Evolutionary conservation across 768 basidiomycete genomes (phyloP).

Genomic region (Phanerodontia chrysosporium): DNA sequence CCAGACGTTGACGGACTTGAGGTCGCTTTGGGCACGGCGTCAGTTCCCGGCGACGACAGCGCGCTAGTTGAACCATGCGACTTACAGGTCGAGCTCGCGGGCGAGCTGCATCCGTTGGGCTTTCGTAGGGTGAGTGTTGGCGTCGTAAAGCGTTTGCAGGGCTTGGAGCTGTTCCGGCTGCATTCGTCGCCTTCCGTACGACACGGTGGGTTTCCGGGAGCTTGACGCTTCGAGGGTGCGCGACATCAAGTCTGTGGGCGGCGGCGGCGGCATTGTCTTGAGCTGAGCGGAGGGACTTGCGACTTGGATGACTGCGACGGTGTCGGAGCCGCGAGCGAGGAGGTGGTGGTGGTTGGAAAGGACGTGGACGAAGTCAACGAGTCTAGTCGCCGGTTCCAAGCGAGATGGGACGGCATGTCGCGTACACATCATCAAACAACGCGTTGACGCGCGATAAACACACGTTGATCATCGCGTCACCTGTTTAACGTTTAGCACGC

Average conservation of each 20-base stretch:
- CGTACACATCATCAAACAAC: constrained; percentile 16
- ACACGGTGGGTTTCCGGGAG: background rate
- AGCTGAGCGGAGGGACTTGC: background rate
- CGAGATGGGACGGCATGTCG: constrained; percentile 1
- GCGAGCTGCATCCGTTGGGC: constrained; percentile 39
- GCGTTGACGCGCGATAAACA: constrained; percentile 4
- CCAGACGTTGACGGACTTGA: constrained; percentile 63
- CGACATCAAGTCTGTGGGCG: constrained; percentile 1
- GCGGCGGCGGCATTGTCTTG: background rate
- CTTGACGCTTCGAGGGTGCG: background rate
- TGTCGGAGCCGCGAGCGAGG: background rate
- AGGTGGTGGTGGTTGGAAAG: background rate
- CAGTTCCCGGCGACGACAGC: background rate
- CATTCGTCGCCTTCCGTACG: constrained; percentile 13
- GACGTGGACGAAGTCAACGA: background rate
- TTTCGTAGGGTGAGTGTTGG: constrained; percentile 37
- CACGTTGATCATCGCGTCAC: background rate
- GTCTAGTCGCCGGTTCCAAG: constrained; percentile 1
- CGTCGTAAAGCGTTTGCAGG: constrained; percentile 32
- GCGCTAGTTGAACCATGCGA: background rate
- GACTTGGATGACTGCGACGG: background rate
- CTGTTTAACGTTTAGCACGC: too few species aligned
- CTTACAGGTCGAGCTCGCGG: constrained; percentile 36
- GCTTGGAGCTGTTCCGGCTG: constrained; percentile 29
- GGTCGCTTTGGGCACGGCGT: constrained; percentile 28